Evolutionary conservation across 768 basidiomycete species (phyloP), one percentile per base, ranked within the genome.

Genomic region (Amyloporia xantha): DNA sequence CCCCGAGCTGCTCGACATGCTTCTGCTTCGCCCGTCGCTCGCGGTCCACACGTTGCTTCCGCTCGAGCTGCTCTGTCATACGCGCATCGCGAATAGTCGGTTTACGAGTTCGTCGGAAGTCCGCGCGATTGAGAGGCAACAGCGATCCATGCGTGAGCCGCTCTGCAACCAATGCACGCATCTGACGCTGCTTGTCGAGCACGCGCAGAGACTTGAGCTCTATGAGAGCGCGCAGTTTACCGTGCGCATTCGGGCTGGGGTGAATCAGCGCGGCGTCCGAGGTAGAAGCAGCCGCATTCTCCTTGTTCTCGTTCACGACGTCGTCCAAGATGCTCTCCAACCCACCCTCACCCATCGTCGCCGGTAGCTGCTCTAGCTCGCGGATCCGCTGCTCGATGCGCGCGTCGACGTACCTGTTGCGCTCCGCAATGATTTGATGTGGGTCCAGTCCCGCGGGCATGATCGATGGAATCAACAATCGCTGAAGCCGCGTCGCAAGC

Each of bases 11-110:
- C 55, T 95, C 93, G 61, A 95, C 79, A 61, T 99, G 96, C 63
- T 95, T 93, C 71, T 91, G 86, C 66, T 98, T 98, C 37, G 93
- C 93, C 28, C 91, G 83, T 20, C 85, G 83, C 68, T 98, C 95
- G 19, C 96, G 84, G 51, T 98, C 95, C 11, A 78, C 74, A 24
- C 94, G 84, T 63, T 98, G 96, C 63, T 87, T 85, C 50, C 91
- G 79, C 68, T 99, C 96, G 5, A 86, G 77, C 51, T 82, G 79
- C 66, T 98, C 95, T 1, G 91, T 94, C 66, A 77, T 77, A 39
- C 91, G 84, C 23, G 91, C 91, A 61, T 98, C 94, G 17, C 91
- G 83, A 44, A 95, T 73, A 4, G 82, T 84, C 3, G 86, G 88
- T 61, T 93, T 95, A 54, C 91, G 81, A 39, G 78, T 76, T 23